Conservation (phyloP, 108 stramenopile genomes). For the Ochromonas danica region DNA sequence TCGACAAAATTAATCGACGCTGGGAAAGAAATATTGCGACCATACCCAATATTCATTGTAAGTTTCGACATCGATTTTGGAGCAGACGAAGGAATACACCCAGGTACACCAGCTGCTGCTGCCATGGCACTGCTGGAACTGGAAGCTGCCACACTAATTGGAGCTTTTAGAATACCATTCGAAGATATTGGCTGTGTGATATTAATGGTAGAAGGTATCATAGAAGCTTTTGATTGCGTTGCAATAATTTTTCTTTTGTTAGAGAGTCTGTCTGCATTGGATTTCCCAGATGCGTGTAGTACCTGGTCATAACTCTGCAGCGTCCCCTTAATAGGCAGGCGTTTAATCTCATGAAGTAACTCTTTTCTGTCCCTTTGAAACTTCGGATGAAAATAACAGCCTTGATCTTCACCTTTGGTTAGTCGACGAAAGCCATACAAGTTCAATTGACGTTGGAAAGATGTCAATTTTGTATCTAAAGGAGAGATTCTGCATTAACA, state of each 20-base stretch:
- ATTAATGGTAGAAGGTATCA: no score
- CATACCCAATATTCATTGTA: slow-evolving; percentile 24
- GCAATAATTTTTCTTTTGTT: no score
- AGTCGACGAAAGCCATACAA: slow-evolving; percentile 72
- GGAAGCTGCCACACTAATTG: not conserved
- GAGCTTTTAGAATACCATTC: not conserved
- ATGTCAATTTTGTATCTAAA: slow-evolving; percentile 59
- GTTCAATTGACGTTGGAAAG: slow-evolving; percentile 82
- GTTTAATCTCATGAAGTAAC: slow-evolving; percentile 46
- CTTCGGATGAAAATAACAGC: slow-evolving; percentile 83
- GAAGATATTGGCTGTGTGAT: not conserved
- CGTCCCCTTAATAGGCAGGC: slow-evolving; percentile 13
- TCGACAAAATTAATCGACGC: no score
- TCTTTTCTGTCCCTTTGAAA: slow-evolving; percentile 85
- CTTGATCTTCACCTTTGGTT: slow-evolving; percentile 76
- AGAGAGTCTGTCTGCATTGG: not conserved
- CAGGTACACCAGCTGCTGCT: not conserved
- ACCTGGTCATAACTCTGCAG: not conserved
- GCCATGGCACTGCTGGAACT: not conserved
- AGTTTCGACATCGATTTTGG: slow-evolving; percentile 30
- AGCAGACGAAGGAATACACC: not conserved
- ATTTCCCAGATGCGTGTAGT: not conserved
- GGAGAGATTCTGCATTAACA: not conserved
- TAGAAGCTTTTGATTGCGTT: no score
- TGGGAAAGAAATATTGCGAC: not conserved